phyloP scores from a whole-genome alignment of 2,329 filamentous ascomycete genomes.

The Niveomyces coronatus region DNA sequence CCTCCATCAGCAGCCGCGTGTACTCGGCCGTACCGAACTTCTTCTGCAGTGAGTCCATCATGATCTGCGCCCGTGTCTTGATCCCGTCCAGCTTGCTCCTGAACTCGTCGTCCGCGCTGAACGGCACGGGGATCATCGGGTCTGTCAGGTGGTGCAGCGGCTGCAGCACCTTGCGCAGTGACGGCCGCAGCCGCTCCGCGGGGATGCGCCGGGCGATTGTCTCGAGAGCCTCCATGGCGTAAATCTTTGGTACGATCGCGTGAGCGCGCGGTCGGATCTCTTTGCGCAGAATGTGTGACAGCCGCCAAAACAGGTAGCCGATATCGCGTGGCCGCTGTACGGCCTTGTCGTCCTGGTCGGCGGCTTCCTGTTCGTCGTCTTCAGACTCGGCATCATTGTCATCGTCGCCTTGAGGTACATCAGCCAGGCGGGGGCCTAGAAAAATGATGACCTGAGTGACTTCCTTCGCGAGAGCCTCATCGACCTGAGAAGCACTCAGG shows the following conservation, averaged over 20 bases:
- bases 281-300: conserved; percentile 68
- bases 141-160: conserved; percentile 78
- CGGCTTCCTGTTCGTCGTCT: conserved; percentile 31
- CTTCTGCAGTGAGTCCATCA: conserved; percentile 75
- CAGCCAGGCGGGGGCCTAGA: conserved; percentile 50
- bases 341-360: conserved; percentile 34
- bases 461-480: conserved; percentile 68
- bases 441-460: conserved; percentile 75
- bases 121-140: conserved; percentile 59
- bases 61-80: conserved; percentile 60
- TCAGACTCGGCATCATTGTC: conserved; percentile 41
- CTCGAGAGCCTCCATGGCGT: conserved; percentile 64
- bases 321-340: conserved; percentile 28
- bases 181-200: conserved; percentile 44
- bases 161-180: conserved; percentile 48
- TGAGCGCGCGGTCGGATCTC: conserved; percentile 55
- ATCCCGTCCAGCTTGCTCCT: conserved; percentile 59
- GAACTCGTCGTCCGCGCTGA: conserved; percentile 61
- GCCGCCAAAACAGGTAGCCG: conserved; percentile 66
- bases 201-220: conserved; percentile 56
- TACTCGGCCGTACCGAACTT: conserved; percentile 75
- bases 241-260: conserved; percentile 62
- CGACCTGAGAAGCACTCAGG: conserved; percentile 52
- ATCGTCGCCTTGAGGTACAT: conserved; percentile 22
- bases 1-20: conserved; percentile 60